Percentiles rank a stretch among this genome's conserved stretches.
These are phyloP conservation scores for Saururus chinensis DNA, from an alignment of 164 flowering plant genomes.

Conservation along the genomic window DNA sequence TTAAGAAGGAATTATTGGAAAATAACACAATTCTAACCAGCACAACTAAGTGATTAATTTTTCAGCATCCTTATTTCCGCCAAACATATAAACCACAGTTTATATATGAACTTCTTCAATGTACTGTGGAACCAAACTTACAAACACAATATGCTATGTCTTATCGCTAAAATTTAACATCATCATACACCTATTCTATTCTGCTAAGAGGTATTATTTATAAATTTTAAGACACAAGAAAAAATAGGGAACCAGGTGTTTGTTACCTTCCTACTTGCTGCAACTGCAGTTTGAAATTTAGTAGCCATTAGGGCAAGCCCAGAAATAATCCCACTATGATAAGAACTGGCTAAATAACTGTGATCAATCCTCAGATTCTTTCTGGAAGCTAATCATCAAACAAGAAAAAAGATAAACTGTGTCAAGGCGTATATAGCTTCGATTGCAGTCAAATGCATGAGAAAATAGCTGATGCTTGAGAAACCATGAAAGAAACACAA, in stretches of 20 bases:
- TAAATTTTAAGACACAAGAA: too few species aligned
- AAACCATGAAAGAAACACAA: not conserved
- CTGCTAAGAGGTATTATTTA: too few species aligned
- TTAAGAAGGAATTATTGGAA: too few species aligned
- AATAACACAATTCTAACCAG: not conserved
- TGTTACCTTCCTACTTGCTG: conserved; percentile 39
- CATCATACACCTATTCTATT: too few species aligned
- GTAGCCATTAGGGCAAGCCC: conserved; percentile 64
- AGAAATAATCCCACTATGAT: conserved; percentile 75
- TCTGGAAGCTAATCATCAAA: conserved; percentile 25
- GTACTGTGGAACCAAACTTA: too few species aligned
- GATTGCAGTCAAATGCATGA: not conserved
- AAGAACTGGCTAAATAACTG: conserved; percentile 73
- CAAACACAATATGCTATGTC: too few species aligned
- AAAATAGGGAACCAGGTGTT: not conserved
- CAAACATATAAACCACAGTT: not conserved
- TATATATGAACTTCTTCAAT: not conserved
- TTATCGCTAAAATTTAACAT: too few species aligned
- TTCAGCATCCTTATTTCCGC: not conserved
- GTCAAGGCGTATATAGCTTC: not conserved
- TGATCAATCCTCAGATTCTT: conserved; percentile 45
- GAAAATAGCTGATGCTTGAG: not conserved
- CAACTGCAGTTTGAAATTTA: conserved; percentile 32
- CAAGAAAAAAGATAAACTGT: not conserved
- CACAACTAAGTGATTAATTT: not conserved